phyloP scores from a whole-genome alignment of 2,329 filamentous ascomycete genomes.

The Nannizziopsis barbatae region DNA sequence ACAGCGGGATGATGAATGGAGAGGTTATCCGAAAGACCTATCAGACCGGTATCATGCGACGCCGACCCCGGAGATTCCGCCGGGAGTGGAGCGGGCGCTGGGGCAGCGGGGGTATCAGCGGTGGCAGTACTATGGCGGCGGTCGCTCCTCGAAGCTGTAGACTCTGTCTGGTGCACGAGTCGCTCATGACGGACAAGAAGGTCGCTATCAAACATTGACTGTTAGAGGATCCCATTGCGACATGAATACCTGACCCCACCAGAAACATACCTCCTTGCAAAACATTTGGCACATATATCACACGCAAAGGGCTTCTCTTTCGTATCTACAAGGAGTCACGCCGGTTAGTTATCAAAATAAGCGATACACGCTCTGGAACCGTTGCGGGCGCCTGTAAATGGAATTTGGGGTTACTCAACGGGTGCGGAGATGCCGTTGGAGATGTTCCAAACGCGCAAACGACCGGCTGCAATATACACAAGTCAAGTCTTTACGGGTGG shows the following conservation, averaged over 20 bases:
- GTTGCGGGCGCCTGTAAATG: background rate
- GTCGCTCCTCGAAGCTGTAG: slow-evolving; percentile 29
- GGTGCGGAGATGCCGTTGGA: slow-evolving; percentile 42
- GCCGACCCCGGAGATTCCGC: slow-evolving; percentile 15
- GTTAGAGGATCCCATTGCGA: too few relatives aligned
- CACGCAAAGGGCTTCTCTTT: slow-evolving; percentile 42
- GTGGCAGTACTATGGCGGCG: slow-evolving; percentile 23
- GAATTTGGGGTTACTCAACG: slow-evolving; percentile 32
- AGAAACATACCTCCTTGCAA: slow-evolving; percentile 34
- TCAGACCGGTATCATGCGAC: slow-evolving; percentile 34
- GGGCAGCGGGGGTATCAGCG: slow-evolving; percentile 26
- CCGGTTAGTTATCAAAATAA: slow-evolving; percentile 17
- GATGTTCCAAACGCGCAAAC: slow-evolving; percentile 40
- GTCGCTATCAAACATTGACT: slow-evolving; percentile 26
- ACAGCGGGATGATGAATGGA: slow-evolving; percentile 29
- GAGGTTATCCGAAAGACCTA: slow-evolving; percentile 37
- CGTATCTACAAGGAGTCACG: slow-evolving; percentile 29
- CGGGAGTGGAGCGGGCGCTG: slow-evolving; percentile 24
- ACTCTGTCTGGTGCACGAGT: slow-evolving; percentile 37
- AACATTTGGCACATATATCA: slow-evolving; percentile 40
- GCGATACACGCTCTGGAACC: slow-evolving; percentile 1
- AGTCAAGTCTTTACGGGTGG: slow-evolving; percentile 37
- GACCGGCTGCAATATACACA: slow-evolving; percentile 40
- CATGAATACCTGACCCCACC: too few relatives aligned
- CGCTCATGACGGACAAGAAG: slow-evolving; percentile 41